These are phyloP conservation scores for Candolleomyces aberdarensis DNA, from an alignment of 768 basidiomycete species.

Conservation along the genomic window DNA sequence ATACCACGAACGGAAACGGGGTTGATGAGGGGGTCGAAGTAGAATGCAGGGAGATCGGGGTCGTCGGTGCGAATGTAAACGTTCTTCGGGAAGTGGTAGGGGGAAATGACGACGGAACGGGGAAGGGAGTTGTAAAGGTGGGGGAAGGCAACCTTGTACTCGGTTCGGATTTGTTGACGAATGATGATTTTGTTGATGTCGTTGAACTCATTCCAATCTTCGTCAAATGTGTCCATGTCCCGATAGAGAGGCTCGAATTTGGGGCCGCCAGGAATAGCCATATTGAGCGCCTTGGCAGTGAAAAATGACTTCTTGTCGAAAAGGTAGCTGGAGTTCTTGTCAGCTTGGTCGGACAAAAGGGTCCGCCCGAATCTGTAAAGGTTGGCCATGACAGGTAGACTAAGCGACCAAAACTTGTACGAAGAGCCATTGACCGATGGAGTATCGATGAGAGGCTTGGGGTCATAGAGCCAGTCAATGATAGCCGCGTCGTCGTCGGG, in stretches of 20 bases:
- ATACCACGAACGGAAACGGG: conserved; percentile 91
- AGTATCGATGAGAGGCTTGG: conserved; percentile 89
- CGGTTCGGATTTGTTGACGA: conserved; percentile 95
- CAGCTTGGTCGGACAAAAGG: conserved; percentile 88
- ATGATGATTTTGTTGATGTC: conserved; percentile 99
- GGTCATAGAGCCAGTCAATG: conserved; percentile 98
- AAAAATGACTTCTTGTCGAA: conserved; percentile 99
- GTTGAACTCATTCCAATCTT: conserved; percentile 99
- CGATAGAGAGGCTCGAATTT: conserved; percentile 97
- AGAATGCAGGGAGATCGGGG: conserved; percentile 98
- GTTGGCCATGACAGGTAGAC: conserved; percentile 94
- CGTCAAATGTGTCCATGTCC: conserved; percentile 96
- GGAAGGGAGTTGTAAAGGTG: conserved; percentile 98
- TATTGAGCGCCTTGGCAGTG: conserved; percentile 94
- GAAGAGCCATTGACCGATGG: conserved; percentile 89
- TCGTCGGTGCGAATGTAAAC: conserved; percentile 99
- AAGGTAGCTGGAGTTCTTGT: conserved; percentile 86
- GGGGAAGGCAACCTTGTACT: conserved; percentile 99
- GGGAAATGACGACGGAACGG: conserved; percentile 87
- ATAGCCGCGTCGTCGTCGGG: conserved; percentile 88
- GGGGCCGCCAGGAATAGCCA: conserved; percentile 97
- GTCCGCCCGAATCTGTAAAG: conserved; percentile 94
- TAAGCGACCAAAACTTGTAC: conserved; percentile 90
- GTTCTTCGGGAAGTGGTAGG: conserved; percentile 93
- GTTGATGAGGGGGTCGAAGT: conserved; percentile 98